These are phyloP conservation scores for Hymenoscyphus infarciens DNA, from an alignment of 2,329 filamentous ascomycete species.

Conservation along the genomic window DNA sequence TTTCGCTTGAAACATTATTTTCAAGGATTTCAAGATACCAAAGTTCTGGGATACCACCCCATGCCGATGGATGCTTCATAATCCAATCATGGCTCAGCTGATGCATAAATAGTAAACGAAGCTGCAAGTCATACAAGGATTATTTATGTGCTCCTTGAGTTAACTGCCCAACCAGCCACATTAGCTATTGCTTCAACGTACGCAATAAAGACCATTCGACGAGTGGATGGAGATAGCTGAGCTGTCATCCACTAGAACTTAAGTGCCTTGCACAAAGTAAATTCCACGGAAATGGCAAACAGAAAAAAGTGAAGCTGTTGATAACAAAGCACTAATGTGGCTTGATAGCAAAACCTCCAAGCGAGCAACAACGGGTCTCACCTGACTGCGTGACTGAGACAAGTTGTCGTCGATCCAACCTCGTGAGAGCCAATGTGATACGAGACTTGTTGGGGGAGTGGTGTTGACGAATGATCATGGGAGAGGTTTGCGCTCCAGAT, in stretches of 20 bases:
- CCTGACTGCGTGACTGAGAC: conserved; percentile 5
- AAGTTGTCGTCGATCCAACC: conserved; percentile 5
- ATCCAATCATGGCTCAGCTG: conserved; percentile 15
- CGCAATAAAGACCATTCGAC: conserved; percentile 21
- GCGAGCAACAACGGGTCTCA: conserved; percentile 2
- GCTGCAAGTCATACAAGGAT: conserved; percentile 1
- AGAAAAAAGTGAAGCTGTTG: not conserved
- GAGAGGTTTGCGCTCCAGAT: conserved; percentile 1
- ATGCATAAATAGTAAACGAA: not conserved
- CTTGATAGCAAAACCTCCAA: not conserved
- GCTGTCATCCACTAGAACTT: not conserved
- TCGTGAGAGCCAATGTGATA: conserved; percentile 8
- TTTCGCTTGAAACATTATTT: conserved; percentile 16
- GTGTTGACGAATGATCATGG: conserved; percentile 10
- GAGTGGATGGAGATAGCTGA: conserved; percentile 8
- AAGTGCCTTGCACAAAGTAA: not conserved
- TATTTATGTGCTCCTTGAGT: not conserved
- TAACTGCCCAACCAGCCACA: conserved; percentile 15
- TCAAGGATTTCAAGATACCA: conserved; percentile 11
- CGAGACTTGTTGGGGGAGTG: not conserved
- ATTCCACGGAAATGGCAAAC: not conserved
- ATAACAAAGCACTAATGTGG: not conserved
- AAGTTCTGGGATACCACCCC: conserved; percentile 8
- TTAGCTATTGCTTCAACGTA: conserved; percentile 17
- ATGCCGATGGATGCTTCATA: conserved; percentile 9